A percentile compares a stretch with the other conserved stretches of the same genome.
Evolutionary conservation across 2,329 filamentous ascomycete genomes (phyloP).

Genomic region (Sarocladium strictum): DNA sequence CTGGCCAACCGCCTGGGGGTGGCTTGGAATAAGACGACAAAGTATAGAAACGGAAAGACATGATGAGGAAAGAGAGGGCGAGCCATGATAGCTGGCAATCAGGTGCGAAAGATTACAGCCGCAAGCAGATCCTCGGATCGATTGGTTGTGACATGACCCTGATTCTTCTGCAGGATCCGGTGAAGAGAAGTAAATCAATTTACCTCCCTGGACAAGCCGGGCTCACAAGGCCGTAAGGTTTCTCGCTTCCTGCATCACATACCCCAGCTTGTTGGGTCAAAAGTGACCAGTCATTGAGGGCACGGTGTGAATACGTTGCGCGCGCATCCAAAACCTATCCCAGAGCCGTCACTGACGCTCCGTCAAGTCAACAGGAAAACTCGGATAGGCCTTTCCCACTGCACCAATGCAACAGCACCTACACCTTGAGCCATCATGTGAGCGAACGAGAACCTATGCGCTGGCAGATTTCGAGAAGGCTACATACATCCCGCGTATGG

Average conservation of each 20-base stretch:
- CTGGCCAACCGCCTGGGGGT: neutral
- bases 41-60: neutral
- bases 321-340: too few species aligned
- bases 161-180: neutral
- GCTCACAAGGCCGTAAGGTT: neutral
- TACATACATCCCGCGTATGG: slow-evolving; percentile 3
- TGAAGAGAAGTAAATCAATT: slow-evolving; percentile 4
- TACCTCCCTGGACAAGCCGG: neutral
- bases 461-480: neutral
- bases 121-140: neutral
- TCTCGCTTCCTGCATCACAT: slow-evolving; percentile 1
- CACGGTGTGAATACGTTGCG: too few species aligned
- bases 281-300: slow-evolving; percentile 8
- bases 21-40: neutral
- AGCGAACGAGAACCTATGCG: slow-evolving; percentile 6
- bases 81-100: neutral
- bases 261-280: neutral
- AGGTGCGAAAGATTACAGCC: neutral
- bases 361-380: too few species aligned
- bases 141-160: neutral
- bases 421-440: slow-evolving; percentile 6
- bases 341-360: too few species aligned
- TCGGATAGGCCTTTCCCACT: neutral
- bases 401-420: slow-evolving; percentile 3
- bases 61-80: neutral